Evolutionary conservation across 257 asterid genomes (phyloP), one percentile per base, ranked within the genome.

Genomic region (Thymus quinquecostatus): DNA sequence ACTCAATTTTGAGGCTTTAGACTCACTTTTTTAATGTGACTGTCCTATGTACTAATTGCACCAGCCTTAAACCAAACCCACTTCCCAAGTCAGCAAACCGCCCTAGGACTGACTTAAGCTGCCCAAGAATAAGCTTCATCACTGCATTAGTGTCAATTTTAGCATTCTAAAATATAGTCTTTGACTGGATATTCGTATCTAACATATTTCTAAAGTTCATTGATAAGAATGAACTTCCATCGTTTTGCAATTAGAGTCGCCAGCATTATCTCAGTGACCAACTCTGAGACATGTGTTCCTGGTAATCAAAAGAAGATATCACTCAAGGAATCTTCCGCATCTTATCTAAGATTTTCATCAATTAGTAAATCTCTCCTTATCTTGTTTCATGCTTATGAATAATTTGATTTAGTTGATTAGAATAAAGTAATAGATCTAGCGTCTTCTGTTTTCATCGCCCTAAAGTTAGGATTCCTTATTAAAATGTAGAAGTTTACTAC

Each of bases 61-160:
- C 49, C 51, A 32, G 33, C 28, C 47, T 38, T 54, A 47, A 6
- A 41, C 38, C 68, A 12, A 51, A 45, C 7, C 30, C 61, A 73
- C 11, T 33, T 57, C 49, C 54, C 14, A 63, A 64, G 43, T 72
- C 59, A 64, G 48, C 58, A 53, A n/a, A 50, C 40, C 13, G 53
- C 64, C 44, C n/a, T 21, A 50, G 50, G 53, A 49, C 51, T 13
- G 3, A 34, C 30, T 40, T 59, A 8, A n/a, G 14, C 41, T 10
- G 7, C 69, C 33, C 60, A 43, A 41, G 49, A 65, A 34, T 64
- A 44, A 44, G 30, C 61, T 62, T 36, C 30, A 28, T 34, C 4
- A 56, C 13, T 56, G 45, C 78, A 51, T 8, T 45, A 34, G 29
- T 43, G 12, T 29, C 30, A n/a, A 36, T 7, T 60, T 48, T 60